Base-by-base conservation (phyloP, 441 rosid species). In the Bocquillonia castaneifolia region DNA sequence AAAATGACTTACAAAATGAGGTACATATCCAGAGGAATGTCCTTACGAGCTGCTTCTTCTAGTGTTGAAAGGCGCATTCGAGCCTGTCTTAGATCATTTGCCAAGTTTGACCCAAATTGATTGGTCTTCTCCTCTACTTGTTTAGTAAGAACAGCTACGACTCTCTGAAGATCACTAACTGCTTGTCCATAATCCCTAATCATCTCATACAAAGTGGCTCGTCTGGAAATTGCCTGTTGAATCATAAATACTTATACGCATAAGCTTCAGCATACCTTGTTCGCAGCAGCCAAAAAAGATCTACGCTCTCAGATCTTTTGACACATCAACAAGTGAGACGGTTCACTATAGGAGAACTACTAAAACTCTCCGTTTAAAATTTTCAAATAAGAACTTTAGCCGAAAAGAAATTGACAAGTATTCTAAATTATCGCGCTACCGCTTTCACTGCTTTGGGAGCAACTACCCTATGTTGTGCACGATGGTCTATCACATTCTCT, bases 131-230 rank as follows among this genome's bases (percentile, higher is more conserved):
- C 87, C 72, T 88, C 96, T 67, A 75, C 71, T 80, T 85, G 97
- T 84, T 82, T 86, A 56, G 81, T 75, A 47, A 85, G 85, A 76
- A 78, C 71, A 73, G 79, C 66, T 71, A 85, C 61, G 68, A 84
- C 80, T 78, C 90, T 83, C 77, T 76, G 83, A 78, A 88, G 86
- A 79, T 93, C 95, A 73, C 54, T 79, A 58, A 90, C 87, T 63
- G 99, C 96, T 82, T 84, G 90, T 63, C 85, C 91, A 83, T 82
- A 91, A 77, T 89, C 93, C 79, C 93, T 88, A 68, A 91, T 85
- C 92, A 84, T 88, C 88, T 91, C 97, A 69, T 76, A 91, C 69
- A 93, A 79, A 47, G 84, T 79, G 67, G 96, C 89, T 62, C 93
- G 84, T 76, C 99, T 88, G 66, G 99, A 91, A 72, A 91, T 91